A percentile compares a stretch with the other conserved stretches of the same genome.
These are phyloP conservation scores for Nakazawaea ishiwadae DNA, from an alignment of 805 yeast genomes.

Conservation along the genomic window DNA sequence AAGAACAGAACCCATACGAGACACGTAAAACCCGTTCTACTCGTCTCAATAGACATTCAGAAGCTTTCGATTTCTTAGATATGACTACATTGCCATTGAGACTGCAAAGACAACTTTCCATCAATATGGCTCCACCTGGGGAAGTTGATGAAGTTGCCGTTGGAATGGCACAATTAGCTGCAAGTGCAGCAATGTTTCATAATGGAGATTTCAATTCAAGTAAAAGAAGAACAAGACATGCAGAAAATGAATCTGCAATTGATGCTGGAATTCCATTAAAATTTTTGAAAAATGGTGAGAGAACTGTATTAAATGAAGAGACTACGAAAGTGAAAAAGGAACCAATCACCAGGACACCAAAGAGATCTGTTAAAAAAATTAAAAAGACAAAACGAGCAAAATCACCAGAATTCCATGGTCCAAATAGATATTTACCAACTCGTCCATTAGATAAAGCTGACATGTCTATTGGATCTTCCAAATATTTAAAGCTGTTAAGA, in stretches of 20 bases:
- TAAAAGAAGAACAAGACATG: slow-evolving; percentile 7
- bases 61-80: background rate
- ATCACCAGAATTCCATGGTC: background rate
- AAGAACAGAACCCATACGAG: slow-evolving; percentile 4
- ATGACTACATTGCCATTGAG: slow-evolving; percentile 9
- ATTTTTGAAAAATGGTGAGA: slow-evolving; percentile 1
- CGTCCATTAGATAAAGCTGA: slow-evolving; percentile 1
- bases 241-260: slow-evolving; percentile 2
- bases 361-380: too few species aligned
- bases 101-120: slow-evolving; percentile 12
- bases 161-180: slow-evolving; percentile 8
- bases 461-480: background rate
- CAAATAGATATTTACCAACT: background rate
- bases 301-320: background rate
- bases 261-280: slow-evolving; percentile 11
- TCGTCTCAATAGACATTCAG: slow-evolving; percentile 1
- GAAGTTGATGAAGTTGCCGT: slow-evolving; percentile 13
- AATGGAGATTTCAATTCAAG: background rate
- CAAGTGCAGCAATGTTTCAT: background rate
- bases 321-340: background rate
- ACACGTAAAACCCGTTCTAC: background rate
- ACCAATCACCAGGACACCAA: too few species aligned
- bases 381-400: background rate
- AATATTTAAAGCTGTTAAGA: slow-evolving; percentile 3
- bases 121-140: slow-evolving; percentile 19